Evolutionary conservation across 179 eudicot species (phyloP), one percentile per base, ranked within the genome.

Genomic region (Nepenthes alata): DNA sequence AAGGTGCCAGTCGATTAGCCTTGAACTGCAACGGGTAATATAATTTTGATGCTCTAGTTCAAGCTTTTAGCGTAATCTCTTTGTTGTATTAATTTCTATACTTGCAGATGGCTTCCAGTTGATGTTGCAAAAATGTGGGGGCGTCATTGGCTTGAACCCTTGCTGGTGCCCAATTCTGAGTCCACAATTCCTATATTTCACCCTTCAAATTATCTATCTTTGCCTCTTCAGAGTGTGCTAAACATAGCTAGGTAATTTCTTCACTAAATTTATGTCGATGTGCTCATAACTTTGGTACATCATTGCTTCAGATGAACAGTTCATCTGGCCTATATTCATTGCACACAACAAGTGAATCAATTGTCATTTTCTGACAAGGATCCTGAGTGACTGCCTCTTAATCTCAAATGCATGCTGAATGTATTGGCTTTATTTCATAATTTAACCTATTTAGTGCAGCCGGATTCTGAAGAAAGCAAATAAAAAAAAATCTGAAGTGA

Each of bases 101-200:
- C 55, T 70, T 77, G 61, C 81, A 93, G 96, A 61, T 89, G 98
- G 98, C 86, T 93, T 62, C 96, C 98, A 60, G 77, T 77, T 74
- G 96, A 91, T 62, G 95, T 91, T 65, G 96, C 97, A 41, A 84
- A 81, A 73, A 82, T 88, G 95, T 88, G 96, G 97, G 97, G 87
- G 37, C 97, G 94, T 59, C 94, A 85, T 79, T 91, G 97, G 91
- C 93, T 91, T 59, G 96, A 91, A 67, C 85, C 89, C 34, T 70
- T 88, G 66, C 75, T 91, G 59, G 75, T 83, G 51, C 87, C 95
- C 12, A 81, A 72, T 78, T 88, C 95, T 13, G 81, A 81, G 50
- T 77, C 81, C 16, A 35, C 67, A 39, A 51, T 86, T 66, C 97
- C 95, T 3, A 57, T 65, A 50, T 91, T 91, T 77, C 87, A 85